Evolutionary conservation across 2,329 filamentous ascomycete species (phyloP).

Genomic region (Sclerotinia trifoliorum): DNA sequence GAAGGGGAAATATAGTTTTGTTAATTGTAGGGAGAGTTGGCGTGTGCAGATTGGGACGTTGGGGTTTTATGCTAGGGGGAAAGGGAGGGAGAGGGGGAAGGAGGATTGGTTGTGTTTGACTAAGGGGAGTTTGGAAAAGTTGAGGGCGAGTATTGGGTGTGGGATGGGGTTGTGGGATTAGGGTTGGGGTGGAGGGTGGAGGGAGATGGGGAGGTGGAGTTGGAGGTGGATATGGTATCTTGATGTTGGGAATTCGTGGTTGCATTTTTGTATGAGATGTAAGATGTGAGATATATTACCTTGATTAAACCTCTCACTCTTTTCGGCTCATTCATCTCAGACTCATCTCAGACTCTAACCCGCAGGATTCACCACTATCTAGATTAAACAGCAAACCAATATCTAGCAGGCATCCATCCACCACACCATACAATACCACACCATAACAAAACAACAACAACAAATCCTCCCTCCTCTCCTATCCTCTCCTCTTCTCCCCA

Average conservation of each 20-base stretch:
- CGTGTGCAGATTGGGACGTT: conserved; percentile 3
- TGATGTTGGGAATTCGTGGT: neutral
- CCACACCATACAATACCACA: too few species aligned
- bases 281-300: neutral
- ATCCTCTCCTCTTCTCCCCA: too few species aligned
- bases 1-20: conserved; percentile 20
- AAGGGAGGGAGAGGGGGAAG: neutral
- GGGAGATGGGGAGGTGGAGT: too few species aligned
- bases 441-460: too few species aligned
- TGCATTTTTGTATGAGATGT: neutral
- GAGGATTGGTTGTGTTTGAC: conserved; percentile 5
- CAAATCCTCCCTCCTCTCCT: too few species aligned
- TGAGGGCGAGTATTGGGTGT: neutral
- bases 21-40: conserved; percentile 9
- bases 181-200: too few species aligned
- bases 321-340: neutral
- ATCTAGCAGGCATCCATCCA: neutral
- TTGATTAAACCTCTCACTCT: neutral
- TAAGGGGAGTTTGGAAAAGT: conserved; percentile 5
- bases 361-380: neutral
- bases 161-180: neutral
- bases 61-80: conserved; percentile 12
- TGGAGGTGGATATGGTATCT: too few species aligned
- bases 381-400: neutral
- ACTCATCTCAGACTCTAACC: too few species aligned